phyloP scores from a whole-genome alignment of 202 grass and related monocot species.

The Saccharum hybrid region DNA sequence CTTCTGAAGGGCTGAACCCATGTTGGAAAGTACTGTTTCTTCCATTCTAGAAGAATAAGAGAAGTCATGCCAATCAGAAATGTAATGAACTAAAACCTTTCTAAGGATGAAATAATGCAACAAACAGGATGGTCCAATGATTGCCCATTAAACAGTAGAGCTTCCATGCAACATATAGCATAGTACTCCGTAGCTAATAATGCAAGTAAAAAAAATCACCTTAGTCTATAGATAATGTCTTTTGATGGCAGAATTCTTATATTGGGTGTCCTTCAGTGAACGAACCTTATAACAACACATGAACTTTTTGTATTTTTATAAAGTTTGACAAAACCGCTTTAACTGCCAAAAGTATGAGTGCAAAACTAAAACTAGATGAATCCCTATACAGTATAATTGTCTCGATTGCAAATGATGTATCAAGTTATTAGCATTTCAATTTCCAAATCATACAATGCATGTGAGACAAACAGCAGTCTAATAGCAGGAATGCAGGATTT shows the following conservation, averaged over 20 bases:
- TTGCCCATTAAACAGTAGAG: not conserved
- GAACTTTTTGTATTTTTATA: not conserved
- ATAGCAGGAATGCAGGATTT: not conserved
- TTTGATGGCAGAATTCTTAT: not conserved
- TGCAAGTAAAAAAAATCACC: constrained; percentile 9
- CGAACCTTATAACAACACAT: not conserved
- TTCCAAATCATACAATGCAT: not conserved
- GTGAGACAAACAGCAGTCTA: not conserved
- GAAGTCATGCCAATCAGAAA: constrained; percentile 36
- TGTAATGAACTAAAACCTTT: constrained; percentile 5
- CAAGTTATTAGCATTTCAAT: not conserved
- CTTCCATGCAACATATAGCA: constrained; percentile 6
- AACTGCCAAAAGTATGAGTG: not conserved
- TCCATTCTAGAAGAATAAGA: constrained; percentile 67
- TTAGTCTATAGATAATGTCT: not conserved
- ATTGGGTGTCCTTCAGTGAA: not conserved
- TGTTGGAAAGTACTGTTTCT: constrained; percentile 69
- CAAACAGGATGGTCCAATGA: not conserved
- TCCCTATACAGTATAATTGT: not conserved
- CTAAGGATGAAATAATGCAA: constrained; percentile 29
- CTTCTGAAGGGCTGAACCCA: constrained; percentile 83
- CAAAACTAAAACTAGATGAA: constrained; percentile 5
- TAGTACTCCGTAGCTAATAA: not conserved
- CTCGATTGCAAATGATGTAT: not conserved
- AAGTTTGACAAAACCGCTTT: not conserved